These are phyloP conservation scores for Calonectria pteridis DNA, from an alignment of 2,329 filamentous ascomycete species.

Conservation along the genomic window DNA sequence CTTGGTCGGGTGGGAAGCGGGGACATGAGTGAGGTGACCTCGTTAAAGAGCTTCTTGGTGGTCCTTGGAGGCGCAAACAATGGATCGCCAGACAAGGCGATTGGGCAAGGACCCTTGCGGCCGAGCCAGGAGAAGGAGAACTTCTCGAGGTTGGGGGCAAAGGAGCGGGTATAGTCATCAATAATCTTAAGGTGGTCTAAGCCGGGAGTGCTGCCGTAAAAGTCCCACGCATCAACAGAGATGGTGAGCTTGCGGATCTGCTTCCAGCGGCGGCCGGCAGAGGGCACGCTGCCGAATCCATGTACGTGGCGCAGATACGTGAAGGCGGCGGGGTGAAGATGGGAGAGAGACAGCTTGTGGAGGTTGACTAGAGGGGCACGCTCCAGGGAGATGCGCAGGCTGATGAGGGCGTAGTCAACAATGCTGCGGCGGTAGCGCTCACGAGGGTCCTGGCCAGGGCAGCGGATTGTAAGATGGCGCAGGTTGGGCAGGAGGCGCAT, in stretches of 20 bases:
- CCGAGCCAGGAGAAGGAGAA: slow-evolving; percentile 85
- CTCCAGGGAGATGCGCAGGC: slow-evolving; percentile 85
- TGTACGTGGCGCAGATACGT: slow-evolving; percentile 81
- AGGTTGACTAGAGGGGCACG: slow-evolving; percentile 75
- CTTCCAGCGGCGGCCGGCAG: slow-evolving; percentile 78
- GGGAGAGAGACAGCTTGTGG: slow-evolving; percentile 77
- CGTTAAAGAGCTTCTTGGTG: slow-evolving; percentile 71
- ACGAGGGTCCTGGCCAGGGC: slow-evolving; percentile 76
- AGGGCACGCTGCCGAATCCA: slow-evolving; percentile 81
- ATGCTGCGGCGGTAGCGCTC: slow-evolving; percentile 81
- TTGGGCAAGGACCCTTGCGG: slow-evolving; percentile 79
- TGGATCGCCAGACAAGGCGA: slow-evolving; percentile 77
- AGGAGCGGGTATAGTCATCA: slow-evolving; percentile 81
- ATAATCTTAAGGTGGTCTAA: slow-evolving; percentile 82
- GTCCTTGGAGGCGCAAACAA: slow-evolving; percentile 71
- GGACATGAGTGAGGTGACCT: slow-evolving; percentile 75
- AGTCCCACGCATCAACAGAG: slow-evolving; percentile 78
- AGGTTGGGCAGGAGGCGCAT: slow-evolving; percentile 77
- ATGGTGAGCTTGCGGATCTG: slow-evolving; percentile 82
- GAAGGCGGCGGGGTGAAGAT: slow-evolving; percentile 81
- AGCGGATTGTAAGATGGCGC: slow-evolving; percentile 80
- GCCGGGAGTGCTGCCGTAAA: slow-evolving; percentile 69
- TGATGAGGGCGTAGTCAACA: slow-evolving; percentile 91
- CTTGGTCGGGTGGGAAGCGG: slow-evolving; percentile 66
- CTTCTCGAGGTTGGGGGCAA: slow-evolving; percentile 75